Evolutionary conservation across 2,329 filamentous ascomycete species (phyloP), one percentile per base, ranked within the genome.

Genomic region (Mariannaea sp.): DNA sequence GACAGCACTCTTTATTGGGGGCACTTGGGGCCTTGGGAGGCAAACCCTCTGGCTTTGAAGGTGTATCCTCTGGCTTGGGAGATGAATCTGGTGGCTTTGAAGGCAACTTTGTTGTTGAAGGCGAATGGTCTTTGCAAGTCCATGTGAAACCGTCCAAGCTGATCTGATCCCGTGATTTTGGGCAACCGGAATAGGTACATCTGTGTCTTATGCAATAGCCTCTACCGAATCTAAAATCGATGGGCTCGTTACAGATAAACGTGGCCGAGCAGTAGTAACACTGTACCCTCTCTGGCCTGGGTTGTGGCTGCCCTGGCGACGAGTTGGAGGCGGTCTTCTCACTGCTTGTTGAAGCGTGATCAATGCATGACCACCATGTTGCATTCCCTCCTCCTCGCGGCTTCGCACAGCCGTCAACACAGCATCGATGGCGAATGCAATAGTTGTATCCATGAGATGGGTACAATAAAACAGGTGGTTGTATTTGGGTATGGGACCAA

Each of bases 381-480:
- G 3, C 29, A 8, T 32, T 17, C 4, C 7, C 20, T 13, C 7
- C 4, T 13, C 29, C 19, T 26, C 44, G 44, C 3, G 22, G 49
- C 26, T 38, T 22, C 7, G 20, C 12, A 7, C 42, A 52, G 6
- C 13, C 14, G 9, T 7, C 20, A 13, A 41, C 9, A 20, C 35
- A 41, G 9, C 42, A 52, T 29, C 29, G 44, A 38, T 48, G 44
- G 13, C 50, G 44, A 5, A 19, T 26, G 32, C 44, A 53, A 29
- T 39, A 53, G 8, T 17, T 41, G 19, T n/a, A n/a, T 22, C 26
- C 39, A 13, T 49, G 27, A 17, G 39, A 19, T 14, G 19, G 26
- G 10, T 33, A 26, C 14, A 29, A 22, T 20, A n/a, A n/a, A n/a
- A 22, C 19, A 8, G 30, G 17, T 32, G 17, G 44, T 3, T 7